These are phyloP conservation scores for Talinum fruticosum DNA, from an alignment of 148 eudicot species.

Conservation along the genomic window DNA sequence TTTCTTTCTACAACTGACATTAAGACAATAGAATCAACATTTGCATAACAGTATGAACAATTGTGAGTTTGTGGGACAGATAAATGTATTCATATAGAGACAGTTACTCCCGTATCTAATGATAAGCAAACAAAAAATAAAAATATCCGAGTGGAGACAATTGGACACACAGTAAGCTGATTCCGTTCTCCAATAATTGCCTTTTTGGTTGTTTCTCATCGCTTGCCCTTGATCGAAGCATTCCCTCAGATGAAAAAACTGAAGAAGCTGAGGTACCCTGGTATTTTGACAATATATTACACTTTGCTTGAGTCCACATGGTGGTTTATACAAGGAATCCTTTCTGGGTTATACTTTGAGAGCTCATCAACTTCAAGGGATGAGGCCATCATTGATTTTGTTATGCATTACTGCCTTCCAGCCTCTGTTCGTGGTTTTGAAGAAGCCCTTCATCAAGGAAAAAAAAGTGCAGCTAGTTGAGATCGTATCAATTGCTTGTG, in stretches of 20 bases:
- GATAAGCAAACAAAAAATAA: too few relatives aligned
- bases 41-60: too few relatives aligned
- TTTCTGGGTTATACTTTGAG: slow-evolving; percentile 53
- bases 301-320: slow-evolving; percentile 63
- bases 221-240: slow-evolving; percentile 46
- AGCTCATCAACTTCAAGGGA: slow-evolving; percentile 35
- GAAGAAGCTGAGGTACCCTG: slow-evolving; percentile 97
- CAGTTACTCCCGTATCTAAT: too few relatives aligned
- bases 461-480: slow-evolving; percentile 82
- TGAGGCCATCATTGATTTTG: slow-evolving; percentile 43
- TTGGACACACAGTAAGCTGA: too few relatives aligned
- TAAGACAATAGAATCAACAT: too few relatives aligned
- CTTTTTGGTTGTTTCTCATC: too few relatives aligned
- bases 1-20: too few relatives aligned
- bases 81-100: too few relatives aligned
- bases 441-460: slow-evolving; percentile 96
- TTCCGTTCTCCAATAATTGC: too few relatives aligned
- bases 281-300: slow-evolving; percentile 83
- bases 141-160: too few relatives aligned
- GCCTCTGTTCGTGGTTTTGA: slow-evolving; percentile 74
- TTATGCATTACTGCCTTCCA: slow-evolving; percentile 82
- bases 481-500: slow-evolving; percentile 66
- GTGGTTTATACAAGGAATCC: slow-evolving; percentile 62
- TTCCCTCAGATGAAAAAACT: slow-evolving; percentile 88
- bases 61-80: too few relatives aligned